Percentiles rank a stretch among this genome's conserved stretches.
Evolutionary conservation across 2,329 filamentous ascomycete species (phyloP).

Genomic region (Colletotrichum ledebouriae): DNA sequence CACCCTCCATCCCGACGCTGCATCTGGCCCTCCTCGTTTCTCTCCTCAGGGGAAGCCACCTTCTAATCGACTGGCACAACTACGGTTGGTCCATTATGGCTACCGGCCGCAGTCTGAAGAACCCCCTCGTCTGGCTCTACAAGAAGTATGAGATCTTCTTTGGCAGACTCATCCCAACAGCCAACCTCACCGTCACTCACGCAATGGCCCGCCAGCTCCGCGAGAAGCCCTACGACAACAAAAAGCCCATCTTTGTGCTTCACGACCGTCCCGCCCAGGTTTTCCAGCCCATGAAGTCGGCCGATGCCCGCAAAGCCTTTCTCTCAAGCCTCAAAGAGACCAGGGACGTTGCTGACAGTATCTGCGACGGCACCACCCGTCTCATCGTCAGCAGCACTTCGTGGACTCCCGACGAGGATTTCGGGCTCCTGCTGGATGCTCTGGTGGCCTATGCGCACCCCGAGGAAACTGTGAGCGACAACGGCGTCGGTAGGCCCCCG

Average conservation of each 20-base stretch:
- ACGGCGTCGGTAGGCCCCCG: slow-evolving; percentile 47
- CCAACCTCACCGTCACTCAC: slow-evolving; percentile 88
- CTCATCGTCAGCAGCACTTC: slow-evolving; percentile 94
- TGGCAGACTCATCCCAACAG: slow-evolving; percentile 74
- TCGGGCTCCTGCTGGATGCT: slow-evolving; percentile 86
- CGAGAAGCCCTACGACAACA: slow-evolving; percentile 73
- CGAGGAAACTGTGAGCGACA: slow-evolving; percentile 55
- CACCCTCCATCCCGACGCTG: slow-evolving; percentile 93
- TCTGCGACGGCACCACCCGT: slow-evolving; percentile 70
- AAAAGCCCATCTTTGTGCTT: slow-evolving; percentile 75
- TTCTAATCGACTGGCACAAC: slow-evolving; percentile 99
- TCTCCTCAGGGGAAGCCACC: slow-evolving; percentile 80
- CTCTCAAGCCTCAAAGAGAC: slow-evolving; percentile 77
- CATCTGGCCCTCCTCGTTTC: slow-evolving; percentile 80
- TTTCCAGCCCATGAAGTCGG: slow-evolving; percentile 77
- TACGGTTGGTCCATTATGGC: slow-evolving; percentile 95
- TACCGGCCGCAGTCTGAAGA: slow-evolving; percentile 66
- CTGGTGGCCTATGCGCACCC: slow-evolving; percentile 77
- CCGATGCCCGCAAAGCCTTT: slow-evolving; percentile 65
- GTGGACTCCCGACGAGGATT: slow-evolving; percentile 98
- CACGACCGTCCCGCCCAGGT: slow-evolving; percentile 89
- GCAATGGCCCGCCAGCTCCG: slow-evolving; percentile 85
- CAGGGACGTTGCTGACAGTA: slow-evolving; percentile 67
- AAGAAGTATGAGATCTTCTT: slow-evolving; percentile 82
- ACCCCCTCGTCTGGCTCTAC: slow-evolving; percentile 84